Base-by-base conservation (phyloP, 225 moss, liverwort and hornwort genomes). In the Sphagnum tenellum region DNA sequence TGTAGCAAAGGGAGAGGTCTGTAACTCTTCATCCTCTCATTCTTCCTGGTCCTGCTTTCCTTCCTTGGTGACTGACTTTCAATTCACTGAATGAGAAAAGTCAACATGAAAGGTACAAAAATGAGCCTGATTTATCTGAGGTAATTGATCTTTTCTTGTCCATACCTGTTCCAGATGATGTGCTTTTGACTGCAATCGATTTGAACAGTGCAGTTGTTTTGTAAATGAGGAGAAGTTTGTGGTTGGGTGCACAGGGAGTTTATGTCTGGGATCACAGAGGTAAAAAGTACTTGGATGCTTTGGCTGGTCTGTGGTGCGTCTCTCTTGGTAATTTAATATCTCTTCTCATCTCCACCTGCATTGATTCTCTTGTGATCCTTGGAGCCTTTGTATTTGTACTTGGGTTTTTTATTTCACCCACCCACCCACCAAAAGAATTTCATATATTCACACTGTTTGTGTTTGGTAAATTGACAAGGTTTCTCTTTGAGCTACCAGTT, bases 291-390 rank as follows among this genome's bases (percentile, higher is more conserved):
- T 0, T 98, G 58, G 96, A 98, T 59, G 85, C 83, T 45, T 90
- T 98, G 64, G 92, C 96, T 66, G 96, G 96, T 65, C 88, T 93
- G 46, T 98, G 96, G 96, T 87, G 85, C 77, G 86, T 88, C 68
- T 86, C 96, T 64, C 66, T 98, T 68, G 96, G 96, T 96, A 70
- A 64, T 52, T 48, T 46, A 11, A 12, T 9, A 3, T 49, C 7
- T 48, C 14, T 5, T 48, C 55, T 49, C 3, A 56, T 44, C 45
- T 51, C n/a, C 29, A 55, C 46, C 29, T 29, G 29, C 29, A 29
- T 29, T 29, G 29, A 29, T 29, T 29, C 29, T 29, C 29, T 29
- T 29, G 29, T 29, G 29, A 29, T 29, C 29, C 29, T 29, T 29
- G 29, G 1, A 29, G 29, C 29, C 29, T 29, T 29, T 29, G 29